These are phyloP conservation scores for Lodderomyces parapsilosis DNA, from an alignment of 1,139 yeast species.

Conservation along the genomic window DNA sequence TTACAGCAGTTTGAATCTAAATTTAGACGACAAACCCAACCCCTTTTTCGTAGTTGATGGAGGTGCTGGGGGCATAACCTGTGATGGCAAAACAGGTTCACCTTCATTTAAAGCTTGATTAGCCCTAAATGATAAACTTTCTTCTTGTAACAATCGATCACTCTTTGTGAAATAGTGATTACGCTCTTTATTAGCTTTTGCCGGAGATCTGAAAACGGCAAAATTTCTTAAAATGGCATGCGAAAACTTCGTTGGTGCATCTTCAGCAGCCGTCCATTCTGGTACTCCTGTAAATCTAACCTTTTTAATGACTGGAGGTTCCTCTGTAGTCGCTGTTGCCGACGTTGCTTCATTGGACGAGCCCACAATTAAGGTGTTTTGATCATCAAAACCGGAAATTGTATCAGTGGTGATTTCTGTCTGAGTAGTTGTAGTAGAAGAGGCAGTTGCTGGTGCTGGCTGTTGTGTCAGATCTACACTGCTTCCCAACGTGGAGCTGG, in stretches of 20 bases:
- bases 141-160: slow-evolving; percentile 51
- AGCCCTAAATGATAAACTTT: slow-evolving; percentile 49
- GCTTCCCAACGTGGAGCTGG: slow-evolving; percentile 5
- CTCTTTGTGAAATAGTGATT: slow-evolving; percentile 28
- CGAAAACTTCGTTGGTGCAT: slow-evolving; percentile 52
- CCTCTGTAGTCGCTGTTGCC: background rate
- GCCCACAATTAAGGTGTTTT: background rate
- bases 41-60: slow-evolving; percentile 4
- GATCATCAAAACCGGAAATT: background rate
- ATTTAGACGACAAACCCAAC: slow-evolving; percentile 3
- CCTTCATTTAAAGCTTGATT: slow-evolving; percentile 14
- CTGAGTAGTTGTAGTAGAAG: background rate
- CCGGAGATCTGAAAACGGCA: slow-evolving; percentile 36
- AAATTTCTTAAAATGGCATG: slow-evolving; percentile 47
- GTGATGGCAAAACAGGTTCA: slow-evolving; percentile 4
- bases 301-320: slow-evolving; percentile 25
- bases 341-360: slow-evolving; percentile 2
- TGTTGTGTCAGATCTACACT: slow-evolving; percentile 2
- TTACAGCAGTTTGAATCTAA: slow-evolving; percentile 6
- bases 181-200: slow-evolving; percentile 10
- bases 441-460: background rate
- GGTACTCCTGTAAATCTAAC: slow-evolving; percentile 56
- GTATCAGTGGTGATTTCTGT: background rate
- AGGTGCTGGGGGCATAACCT: slow-evolving; percentile 1
- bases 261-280: slow-evolving; percentile 52